phyloP scores from a whole-genome alignment of 352 stramenopile species.

The Thraustotheca clavata region DNA sequence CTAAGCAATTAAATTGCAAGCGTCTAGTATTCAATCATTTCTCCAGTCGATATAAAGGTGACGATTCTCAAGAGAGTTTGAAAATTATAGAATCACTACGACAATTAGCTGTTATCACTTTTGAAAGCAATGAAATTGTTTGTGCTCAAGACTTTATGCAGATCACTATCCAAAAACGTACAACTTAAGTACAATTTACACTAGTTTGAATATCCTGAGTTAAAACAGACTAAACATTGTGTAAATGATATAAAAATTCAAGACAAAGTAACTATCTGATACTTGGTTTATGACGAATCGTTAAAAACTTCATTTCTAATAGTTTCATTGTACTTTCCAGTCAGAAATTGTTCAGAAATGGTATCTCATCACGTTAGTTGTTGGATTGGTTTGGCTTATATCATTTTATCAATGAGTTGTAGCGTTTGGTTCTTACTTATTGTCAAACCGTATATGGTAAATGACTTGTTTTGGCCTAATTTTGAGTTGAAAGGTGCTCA shows the following conservation, averaged over 20 bases:
- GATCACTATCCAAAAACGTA: too few species aligned
- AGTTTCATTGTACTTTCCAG: too few species aligned
- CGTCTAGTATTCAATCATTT: slow-evolving; percentile 84
- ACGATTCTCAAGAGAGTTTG: slow-evolving; percentile 4
- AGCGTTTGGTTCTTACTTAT: background rate
- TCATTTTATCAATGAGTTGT: background rate
- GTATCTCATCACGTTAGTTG: too few species aligned
- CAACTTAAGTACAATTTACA: too few species aligned
- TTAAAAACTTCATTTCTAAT: too few species aligned
- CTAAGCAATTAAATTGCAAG: slow-evolving; percentile 45
- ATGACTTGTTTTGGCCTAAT: background rate
- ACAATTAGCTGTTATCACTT: background rate
- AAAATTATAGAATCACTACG: slow-evolving; percentile 6
- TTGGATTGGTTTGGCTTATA: background rate
- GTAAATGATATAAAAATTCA: too few species aligned
- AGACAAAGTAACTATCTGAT: too few species aligned
- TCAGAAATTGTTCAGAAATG: too few species aligned
- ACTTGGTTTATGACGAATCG: too few species aligned
- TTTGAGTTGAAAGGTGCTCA: background rate
- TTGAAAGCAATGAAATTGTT: slow-evolving; percentile 2
- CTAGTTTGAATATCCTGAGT: too few species aligned
- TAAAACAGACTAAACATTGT: too few species aligned
- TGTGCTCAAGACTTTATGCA: slow-evolving; percentile 5
- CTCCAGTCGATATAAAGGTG: slow-evolving; percentile 39
- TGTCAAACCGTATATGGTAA: background rate